These are phyloP conservation scores for Mollisiaceae sp. DNA, from an alignment of 2,329 filamentous ascomycete species.

Conservation along the genomic window DNA sequence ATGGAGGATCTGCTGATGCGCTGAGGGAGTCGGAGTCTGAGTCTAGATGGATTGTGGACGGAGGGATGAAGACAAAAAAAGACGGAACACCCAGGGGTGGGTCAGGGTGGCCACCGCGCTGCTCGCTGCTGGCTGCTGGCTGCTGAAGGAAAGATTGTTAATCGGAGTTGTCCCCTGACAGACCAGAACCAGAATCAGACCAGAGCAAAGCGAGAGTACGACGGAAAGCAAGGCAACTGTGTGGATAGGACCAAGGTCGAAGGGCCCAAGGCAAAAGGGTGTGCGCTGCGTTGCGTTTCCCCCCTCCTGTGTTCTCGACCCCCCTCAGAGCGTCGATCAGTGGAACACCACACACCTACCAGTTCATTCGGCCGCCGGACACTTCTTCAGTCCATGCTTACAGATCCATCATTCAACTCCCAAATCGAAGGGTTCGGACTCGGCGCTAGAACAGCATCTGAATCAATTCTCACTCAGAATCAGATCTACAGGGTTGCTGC, in stretches of 20 bases:
- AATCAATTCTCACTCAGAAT: neutral
- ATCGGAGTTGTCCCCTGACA: neutral
- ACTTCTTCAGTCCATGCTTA: neutral
- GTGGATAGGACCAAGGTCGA: neutral
- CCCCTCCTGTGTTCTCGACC: constrained; percentile 6
- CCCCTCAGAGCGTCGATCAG: constrained; percentile 9
- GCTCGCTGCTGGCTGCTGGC: neutral
- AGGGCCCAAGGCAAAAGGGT: neutral
- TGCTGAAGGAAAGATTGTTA: neutral
- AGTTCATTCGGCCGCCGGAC: neutral
- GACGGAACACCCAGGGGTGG: neutral
- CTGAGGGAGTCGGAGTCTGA: no score
- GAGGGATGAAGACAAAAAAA: neutral
- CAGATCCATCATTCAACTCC: neutral
- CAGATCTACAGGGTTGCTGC: constrained; percentile 19
- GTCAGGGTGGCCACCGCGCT: no score
- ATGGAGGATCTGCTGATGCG: no score
- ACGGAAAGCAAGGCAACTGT: neutral
- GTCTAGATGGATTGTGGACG: neutral
- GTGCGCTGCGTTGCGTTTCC: neutral
- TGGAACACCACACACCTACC: neutral
- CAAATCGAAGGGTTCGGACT: neutral
- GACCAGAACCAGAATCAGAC: no score
- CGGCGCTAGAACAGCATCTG: constrained; percentile 1
- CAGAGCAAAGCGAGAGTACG: constrained; percentile 1